Base-by-base conservation (phyloP, 257 asterid species). In the Nicotiana benthamiana region DNA sequence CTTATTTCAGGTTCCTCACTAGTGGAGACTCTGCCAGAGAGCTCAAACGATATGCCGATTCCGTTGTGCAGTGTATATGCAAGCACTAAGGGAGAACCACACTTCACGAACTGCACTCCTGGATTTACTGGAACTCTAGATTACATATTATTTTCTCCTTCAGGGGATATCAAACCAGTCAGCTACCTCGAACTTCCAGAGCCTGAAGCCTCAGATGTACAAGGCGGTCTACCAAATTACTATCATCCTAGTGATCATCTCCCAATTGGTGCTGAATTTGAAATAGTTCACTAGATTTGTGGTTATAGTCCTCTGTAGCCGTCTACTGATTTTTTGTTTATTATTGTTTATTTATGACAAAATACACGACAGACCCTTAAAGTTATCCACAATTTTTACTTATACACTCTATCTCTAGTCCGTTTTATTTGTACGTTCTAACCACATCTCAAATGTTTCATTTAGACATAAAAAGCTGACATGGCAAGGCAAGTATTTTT, bases 181-280 rank as follows among this genome's bases (percentile, higher is more conserved):
- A 88, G 93, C 87, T 93, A 82, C 80, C 97, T 93, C 13, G 94
- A 95, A 82, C 91, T 95, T 70, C 97, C 99, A 0, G 88, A 66
- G 32, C 20, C 89, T 6, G 95, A 90, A 72, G 88, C 98, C 4
- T 60, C 89, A 2, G 97, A 95, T 67, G 83, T 93, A 46, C 82
- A 18, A 34, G 97, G 99, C 18, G 94, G 99, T 9, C 85, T 93
- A 85, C 99, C 99, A 5, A 95, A 95, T 83, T 81, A 89, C 86
- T 86, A 88, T 83, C 97, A 95, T 82, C 99, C 99, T 6, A 95
- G 98, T 15, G 99, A 95, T 81, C 99, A 95, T 87, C 95, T 95
- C 3, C 99, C 98, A 1, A 89, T 93, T 32, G 99, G 99, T 76
- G 94, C 94, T 54, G 99, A 92, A 85, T 95, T 95, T 86, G 92